phyloP scores from a whole-genome alignment of 148 eudicot species.

The Spergularia marina region DNA sequence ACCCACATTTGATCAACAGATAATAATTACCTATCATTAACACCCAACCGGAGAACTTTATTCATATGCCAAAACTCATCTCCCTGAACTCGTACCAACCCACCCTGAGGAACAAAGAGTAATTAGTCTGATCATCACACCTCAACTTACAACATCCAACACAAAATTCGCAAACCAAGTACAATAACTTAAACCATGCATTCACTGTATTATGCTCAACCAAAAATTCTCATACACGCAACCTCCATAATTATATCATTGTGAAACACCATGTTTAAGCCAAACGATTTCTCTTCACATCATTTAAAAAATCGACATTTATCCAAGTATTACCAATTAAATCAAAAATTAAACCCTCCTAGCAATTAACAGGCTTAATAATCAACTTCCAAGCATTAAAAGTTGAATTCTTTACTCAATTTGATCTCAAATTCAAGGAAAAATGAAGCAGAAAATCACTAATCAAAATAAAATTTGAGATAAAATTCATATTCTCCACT shows the following conservation, averaged over 20 bases:
- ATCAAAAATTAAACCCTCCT: too few relatives aligned
- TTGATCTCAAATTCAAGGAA: too few relatives aligned
- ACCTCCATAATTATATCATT: too few relatives aligned
- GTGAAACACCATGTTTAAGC: not conserved
- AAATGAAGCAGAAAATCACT: too few relatives aligned
- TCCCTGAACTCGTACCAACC: conserved; percentile 44
- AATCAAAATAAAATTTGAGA: too few relatives aligned
- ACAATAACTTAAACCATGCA: not conserved
- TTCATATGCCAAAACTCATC: conserved; percentile 98
- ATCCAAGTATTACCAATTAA: too few relatives aligned
- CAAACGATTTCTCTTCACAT: not conserved
- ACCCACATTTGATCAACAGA: not conserved
- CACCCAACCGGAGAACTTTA: conserved; percentile 69
- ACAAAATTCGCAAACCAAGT: not conserved
- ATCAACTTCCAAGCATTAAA: too few relatives aligned
- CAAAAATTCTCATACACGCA: too few relatives aligned
- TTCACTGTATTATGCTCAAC: not conserved
- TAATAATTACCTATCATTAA: conserved; percentile 61
- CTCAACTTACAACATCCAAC: not conserved
- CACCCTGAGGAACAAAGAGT: not conserved
- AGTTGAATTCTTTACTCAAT: too few relatives aligned
- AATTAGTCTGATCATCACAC: not conserved
- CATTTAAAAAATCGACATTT: not conserved
- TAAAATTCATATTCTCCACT: not conserved
- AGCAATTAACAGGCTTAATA: too few relatives aligned